These are phyloP conservation scores for Cutaneotrichosporon cutaneum DNA, from an alignment of 1,284 basidiomycete genomes.

Conservation along the genomic window DNA sequence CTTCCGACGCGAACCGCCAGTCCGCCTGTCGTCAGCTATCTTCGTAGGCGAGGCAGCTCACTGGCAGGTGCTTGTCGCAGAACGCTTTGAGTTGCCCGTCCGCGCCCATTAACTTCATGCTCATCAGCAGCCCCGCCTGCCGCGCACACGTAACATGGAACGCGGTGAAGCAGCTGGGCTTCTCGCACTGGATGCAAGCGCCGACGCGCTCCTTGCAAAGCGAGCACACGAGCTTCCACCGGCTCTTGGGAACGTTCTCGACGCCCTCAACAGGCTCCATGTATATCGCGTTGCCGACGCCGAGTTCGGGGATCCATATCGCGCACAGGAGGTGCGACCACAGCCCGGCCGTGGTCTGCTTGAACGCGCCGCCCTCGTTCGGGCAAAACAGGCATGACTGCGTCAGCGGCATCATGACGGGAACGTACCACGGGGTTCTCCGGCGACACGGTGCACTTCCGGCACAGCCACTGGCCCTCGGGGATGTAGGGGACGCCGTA, in stretches of 20 bases:
- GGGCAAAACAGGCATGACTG: slow-evolving; percentile 93
- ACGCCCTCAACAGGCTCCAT: slow-evolving; percentile 97
- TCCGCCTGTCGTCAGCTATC: slow-evolving; percentile 25
- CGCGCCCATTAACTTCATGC: slow-evolving; percentile 72
- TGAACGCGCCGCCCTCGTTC: slow-evolving; percentile 96
- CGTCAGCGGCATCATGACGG: slow-evolving; percentile 1
- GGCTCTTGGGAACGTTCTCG: slow-evolving; percentile 80
- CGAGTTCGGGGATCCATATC: slow-evolving; percentile 96
- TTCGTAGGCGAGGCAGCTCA: slow-evolving; percentile 53
- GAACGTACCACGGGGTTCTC: slow-evolving; percentile 84
- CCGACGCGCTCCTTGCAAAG: slow-evolving; percentile 79
- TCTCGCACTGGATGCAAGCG: slow-evolving; percentile 96
- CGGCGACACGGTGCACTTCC: slow-evolving; percentile 97
- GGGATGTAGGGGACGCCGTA: slow-evolving; percentile 99
- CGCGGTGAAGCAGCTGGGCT: slow-evolving; percentile 84
- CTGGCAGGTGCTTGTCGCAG: slow-evolving; percentile 86
- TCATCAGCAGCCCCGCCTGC: slow-evolving; percentile 73
- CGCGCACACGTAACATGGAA: slow-evolving; percentile 96
- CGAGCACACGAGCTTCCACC: slow-evolving; percentile 94
- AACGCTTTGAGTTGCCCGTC: slow-evolving; percentile 64
- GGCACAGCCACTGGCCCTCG: slow-evolving; percentile 98
- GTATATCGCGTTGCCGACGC: slow-evolving; percentile 90
- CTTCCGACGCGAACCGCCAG: slow-evolving; percentile 37
- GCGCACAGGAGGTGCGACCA: slow-evolving; percentile 98
- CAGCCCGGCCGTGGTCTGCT: slow-evolving; percentile 87